phyloP scores from a whole-genome alignment of 176 grass and related monocot genomes.

The Bromus sterilis region DNA sequence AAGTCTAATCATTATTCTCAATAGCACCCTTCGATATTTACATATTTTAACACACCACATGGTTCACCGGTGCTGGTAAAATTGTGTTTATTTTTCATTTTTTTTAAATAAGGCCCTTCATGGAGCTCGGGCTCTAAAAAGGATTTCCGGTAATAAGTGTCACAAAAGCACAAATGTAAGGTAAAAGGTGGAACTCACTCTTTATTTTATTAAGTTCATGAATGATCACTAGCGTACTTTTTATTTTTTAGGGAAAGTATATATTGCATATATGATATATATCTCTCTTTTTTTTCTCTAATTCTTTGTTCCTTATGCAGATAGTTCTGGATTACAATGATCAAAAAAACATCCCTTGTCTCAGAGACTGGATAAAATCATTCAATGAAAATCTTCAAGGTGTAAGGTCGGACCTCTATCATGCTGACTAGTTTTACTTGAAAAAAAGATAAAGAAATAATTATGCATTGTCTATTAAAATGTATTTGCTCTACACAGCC shows the following conservation, averaged over 20 bases:
- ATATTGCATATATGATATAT: background rate
- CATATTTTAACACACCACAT: no score
- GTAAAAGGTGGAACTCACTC: no score
- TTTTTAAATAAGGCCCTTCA: no score
- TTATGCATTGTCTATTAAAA: background rate
- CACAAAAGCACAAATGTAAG: no score
- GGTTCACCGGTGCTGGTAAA: no score
- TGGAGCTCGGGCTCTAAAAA: no score
- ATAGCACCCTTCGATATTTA: no score
- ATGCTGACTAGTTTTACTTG: background rate
- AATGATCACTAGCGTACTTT: background rate
- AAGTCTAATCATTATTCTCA: no score
- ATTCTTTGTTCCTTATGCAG: conserved; percentile 24
- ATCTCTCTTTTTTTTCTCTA: background rate
- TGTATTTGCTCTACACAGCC: background rate
- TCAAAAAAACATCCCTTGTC: conserved; percentile 66
- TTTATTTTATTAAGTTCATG: background rate
- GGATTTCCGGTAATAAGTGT: no score
- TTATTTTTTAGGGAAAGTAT: background rate
- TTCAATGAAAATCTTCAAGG: conserved; percentile 40
- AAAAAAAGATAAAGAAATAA: background rate
- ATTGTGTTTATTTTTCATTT: no score
- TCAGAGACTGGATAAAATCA: conserved; percentile 72
- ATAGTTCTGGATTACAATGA: conserved; percentile 84
- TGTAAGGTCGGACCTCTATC: conserved; percentile 40